Evolutionary conservation across 352 stramenopile genomes (phyloP).

Genomic region (Phytopythium boreale): DNA sequence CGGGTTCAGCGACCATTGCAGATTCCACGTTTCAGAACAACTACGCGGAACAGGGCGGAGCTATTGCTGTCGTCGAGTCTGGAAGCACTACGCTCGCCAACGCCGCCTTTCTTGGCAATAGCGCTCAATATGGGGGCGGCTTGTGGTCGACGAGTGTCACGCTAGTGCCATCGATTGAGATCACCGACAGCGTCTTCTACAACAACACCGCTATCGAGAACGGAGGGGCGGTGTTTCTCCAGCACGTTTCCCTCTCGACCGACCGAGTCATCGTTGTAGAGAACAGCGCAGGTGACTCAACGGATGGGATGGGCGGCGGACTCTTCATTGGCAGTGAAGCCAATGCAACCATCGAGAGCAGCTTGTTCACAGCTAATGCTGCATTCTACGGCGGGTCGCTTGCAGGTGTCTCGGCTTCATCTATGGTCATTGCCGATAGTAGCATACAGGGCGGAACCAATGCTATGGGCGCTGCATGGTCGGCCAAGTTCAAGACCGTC

Average conservation of each 20-base stretch:
- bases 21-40: conserved; percentile 25
- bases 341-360: conserved; percentile 12
- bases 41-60: conserved; percentile 24
- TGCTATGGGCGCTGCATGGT: conserved; percentile 16
- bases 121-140: conserved; percentile 19
- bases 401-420: conserved; percentile 14
- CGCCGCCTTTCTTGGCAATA: conserved; percentile 22
- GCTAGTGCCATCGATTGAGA: not conserved
- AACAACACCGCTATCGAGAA: conserved; percentile 29
- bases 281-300: conserved; percentile 20
- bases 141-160: conserved; percentile 16
- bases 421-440: conserved; percentile 12
- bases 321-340: conserved; percentile 13
- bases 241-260: not conserved
- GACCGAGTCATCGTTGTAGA: conserved; percentile 23
- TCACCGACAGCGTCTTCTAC: conserved; percentile 30
- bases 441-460: conserved; percentile 20
- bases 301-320: conserved; percentile 27
- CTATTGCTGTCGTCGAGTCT: conserved; percentile 21
- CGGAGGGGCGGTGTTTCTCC: conserved; percentile 27
- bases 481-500: conserved; percentile 15
- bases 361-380: conserved; percentile 32
- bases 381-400: conserved; percentile 28
- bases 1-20: conserved; percentile 16
- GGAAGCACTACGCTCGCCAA: conserved; percentile 13